Evolutionary conservation across 1,284 basidiomycete genomes (phyloP).

Genomic region (Cerrena zonata): DNA sequence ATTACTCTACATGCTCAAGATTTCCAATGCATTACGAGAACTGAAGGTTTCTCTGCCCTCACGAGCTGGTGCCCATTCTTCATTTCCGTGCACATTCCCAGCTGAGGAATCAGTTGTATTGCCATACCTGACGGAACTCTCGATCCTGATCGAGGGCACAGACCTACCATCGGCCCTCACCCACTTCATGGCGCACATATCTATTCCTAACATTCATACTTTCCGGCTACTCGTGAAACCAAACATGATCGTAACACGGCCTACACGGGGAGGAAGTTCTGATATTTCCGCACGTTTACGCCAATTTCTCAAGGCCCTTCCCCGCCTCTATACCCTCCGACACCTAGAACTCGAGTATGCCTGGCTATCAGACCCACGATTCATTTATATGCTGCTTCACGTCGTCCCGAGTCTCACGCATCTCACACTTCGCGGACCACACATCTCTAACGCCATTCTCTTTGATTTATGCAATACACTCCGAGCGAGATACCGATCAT

Average conservation of each 20-base stretch:
- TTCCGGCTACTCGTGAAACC: slow-evolving; percentile 1
- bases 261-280: background rate
- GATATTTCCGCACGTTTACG: slow-evolving; percentile 17
- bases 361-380: slow-evolving; percentile 25
- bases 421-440: slow-evolving; percentile 22
- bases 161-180: slow-evolving; percentile 6
- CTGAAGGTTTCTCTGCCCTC: slow-evolving; percentile 23
- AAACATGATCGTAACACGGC: background rate
- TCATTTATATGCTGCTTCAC: slow-evolving; percentile 22
- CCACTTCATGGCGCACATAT: slow-evolving; percentile 6
- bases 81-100: slow-evolving; percentile 16
- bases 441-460: slow-evolving; percentile 20
- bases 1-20: slow-evolving; percentile 29
- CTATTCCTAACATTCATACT: slow-evolving; percentile 3
- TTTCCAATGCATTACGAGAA: slow-evolving; percentile 20
- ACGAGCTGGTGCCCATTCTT: slow-evolving; percentile 12
- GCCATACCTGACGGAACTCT: slow-evolving; percentile 19
- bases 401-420: slow-evolving; percentile 21
- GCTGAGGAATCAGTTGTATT: slow-evolving; percentile 13
- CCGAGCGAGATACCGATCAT: slow-evolving; percentile 13
- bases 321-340: slow-evolving; percentile 19
- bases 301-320: slow-evolving; percentile 23
- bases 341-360: slow-evolving; percentile 23
- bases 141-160: slow-evolving; percentile 4
- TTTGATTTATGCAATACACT: slow-evolving; percentile 15